These are phyloP conservation scores for Globisporangium spinosum DNA, from an alignment of 352 stramenopile species.

Conservation along the genomic window DNA sequence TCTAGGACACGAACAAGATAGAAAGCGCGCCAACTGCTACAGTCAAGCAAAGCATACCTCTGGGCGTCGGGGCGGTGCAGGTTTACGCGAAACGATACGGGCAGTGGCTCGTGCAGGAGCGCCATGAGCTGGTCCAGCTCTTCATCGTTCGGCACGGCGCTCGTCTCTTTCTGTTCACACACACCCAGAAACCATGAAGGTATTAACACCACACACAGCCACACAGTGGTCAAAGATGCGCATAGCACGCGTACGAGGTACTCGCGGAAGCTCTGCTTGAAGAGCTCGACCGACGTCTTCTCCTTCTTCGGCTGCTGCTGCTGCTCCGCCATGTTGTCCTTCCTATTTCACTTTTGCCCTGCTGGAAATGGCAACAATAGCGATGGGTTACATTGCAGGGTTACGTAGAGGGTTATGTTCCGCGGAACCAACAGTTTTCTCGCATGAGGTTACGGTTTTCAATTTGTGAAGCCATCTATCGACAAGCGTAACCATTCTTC, in stretches of 20 bases:
- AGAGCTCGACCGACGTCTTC: slow-evolving; percentile 64
- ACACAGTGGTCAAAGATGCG: not conserved
- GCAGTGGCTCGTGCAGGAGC: slow-evolving; percentile 71
- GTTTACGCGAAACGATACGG: slow-evolving; percentile 82
- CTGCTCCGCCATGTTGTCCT: slow-evolving; percentile 1
- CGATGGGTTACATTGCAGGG: not conserved
- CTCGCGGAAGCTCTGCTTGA: slow-evolving; percentile 84
- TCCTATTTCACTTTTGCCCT: not conserved
- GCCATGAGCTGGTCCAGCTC: slow-evolving; percentile 67
- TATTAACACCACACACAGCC: too few relatives aligned
- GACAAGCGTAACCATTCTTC: not conserved
- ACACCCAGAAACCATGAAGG: not conserved
- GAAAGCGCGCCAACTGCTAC: not conserved
- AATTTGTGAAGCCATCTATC: slow-evolving; percentile 5
- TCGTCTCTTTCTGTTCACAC: slow-evolving; percentile 43
- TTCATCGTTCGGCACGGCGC: slow-evolving; percentile 41
- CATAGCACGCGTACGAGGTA: slow-evolving; percentile 39
- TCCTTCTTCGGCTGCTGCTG: slow-evolving; percentile 20
- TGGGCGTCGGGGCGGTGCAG: slow-evolving; percentile 56
- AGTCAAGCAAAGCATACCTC: slow-evolving; percentile 22
- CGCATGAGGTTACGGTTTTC: not conserved
- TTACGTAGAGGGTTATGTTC: slow-evolving; percentile 3
- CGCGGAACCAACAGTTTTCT: not conserved
- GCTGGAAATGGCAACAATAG: not conserved
- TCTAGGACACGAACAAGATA: not conserved